phyloP scores from a whole-genome alignment of 805 yeast genomes.

The Candida alai region DNA sequence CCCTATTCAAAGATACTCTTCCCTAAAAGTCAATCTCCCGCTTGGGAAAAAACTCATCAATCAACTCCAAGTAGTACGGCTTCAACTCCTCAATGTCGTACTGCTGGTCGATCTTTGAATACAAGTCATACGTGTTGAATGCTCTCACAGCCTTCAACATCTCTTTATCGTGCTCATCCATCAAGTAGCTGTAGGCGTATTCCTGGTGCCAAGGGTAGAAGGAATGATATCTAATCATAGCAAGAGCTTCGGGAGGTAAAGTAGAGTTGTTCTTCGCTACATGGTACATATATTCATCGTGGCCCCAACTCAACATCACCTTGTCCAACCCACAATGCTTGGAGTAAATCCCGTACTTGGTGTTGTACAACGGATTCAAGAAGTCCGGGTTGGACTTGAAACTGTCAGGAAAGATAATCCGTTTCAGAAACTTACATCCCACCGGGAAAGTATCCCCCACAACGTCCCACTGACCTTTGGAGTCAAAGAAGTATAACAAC shows the following conservation, averaged over 20 bases:
- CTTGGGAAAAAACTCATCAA: constrained; percentile 63
- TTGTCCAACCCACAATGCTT: constrained; percentile 63
- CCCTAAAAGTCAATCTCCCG: constrained; percentile 51
- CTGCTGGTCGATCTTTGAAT: constrained; percentile 53
- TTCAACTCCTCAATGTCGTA: constrained; percentile 49
- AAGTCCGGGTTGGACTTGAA: constrained; percentile 60
- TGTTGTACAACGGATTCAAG: constrained; percentile 58
- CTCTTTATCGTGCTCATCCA: constrained; percentile 58
- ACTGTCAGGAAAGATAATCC: constrained; percentile 57
- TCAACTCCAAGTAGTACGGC: constrained; percentile 57
- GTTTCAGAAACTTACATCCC: constrained; percentile 61
- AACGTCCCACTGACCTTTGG: constrained; percentile 77
- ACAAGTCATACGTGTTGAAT: constrained; percentile 65
- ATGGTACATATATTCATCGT: constrained; percentile 75
- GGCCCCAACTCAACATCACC: constrained; percentile 77
- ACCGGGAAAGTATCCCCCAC: constrained; percentile 79
- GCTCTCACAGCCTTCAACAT: constrained; percentile 62
- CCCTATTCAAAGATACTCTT: too few relatives aligned
- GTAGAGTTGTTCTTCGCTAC: constrained; percentile 61
- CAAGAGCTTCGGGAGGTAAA: constrained; percentile 62
- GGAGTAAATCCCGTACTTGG: constrained; percentile 64
- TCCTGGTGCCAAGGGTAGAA: constrained; percentile 78
- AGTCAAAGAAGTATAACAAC: constrained; percentile 63
- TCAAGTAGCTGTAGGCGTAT: constrained; percentile 58
- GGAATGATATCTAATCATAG: constrained; percentile 73